A percentile compares a stretch with the other conserved stretches of the same genome.
Conservation (phyloP, 106 monocot genomes). For the Hemerocallis citrina region DNA sequence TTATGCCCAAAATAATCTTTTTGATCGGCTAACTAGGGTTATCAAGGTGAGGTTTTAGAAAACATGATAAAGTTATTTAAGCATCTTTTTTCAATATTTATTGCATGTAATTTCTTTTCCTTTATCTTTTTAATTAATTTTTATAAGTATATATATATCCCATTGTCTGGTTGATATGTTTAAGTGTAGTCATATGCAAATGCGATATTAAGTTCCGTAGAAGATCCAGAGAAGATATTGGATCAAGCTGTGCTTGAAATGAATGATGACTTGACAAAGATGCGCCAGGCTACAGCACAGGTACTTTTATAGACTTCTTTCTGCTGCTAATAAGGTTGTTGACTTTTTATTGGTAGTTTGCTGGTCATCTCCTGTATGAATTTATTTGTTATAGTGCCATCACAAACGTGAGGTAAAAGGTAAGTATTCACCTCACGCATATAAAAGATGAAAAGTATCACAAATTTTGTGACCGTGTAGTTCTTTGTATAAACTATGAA, state of each 20-base stretch:
- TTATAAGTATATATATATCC: slow-evolving; percentile 4
- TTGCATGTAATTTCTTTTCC: not conserved
- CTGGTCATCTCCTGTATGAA: not conserved
- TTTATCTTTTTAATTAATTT: not conserved
- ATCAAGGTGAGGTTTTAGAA: slow-evolving; percentile 51
- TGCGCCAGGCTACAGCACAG: slow-evolving; percentile 98
- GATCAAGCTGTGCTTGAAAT: slow-evolving; percentile 97
- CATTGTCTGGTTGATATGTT: slow-evolving; percentile 4
- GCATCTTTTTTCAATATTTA: not conserved
- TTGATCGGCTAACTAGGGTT: slow-evolving; percentile 78
- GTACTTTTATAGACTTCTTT: slow-evolving; percentile 20
- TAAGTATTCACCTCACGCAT: too few relatives aligned
- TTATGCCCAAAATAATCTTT: slow-evolving; percentile 73
- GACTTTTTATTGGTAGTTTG: not conserved
- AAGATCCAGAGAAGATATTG: slow-evolving; percentile 96
- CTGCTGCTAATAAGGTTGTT: not conserved
- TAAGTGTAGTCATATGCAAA: slow-evolving; percentile 84
- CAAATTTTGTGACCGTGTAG: not conserved
- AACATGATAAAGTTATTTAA: not conserved
- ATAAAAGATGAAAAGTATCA: not conserved
- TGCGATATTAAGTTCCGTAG: slow-evolving; percentile 77
- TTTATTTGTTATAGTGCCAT: not conserved
- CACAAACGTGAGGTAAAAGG: too few relatives aligned
- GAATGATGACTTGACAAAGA: slow-evolving; percentile 96
- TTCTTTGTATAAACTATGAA: not conserved